Conservation (phyloP, 108 stramenopile species). For the Skeletonema tropicum region DNA sequence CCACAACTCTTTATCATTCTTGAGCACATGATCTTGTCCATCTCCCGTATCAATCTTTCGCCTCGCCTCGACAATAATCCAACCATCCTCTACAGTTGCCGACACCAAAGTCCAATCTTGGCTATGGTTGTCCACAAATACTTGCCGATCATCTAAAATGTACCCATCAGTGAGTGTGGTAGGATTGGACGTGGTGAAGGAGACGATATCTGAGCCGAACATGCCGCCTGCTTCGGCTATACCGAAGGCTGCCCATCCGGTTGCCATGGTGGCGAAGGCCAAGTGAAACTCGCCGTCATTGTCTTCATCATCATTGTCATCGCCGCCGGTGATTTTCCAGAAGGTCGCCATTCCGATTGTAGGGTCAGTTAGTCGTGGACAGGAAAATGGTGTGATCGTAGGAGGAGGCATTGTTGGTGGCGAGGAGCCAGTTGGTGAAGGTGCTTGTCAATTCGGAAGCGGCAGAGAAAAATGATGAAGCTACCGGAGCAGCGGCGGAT, state of each 20-base stretch:
- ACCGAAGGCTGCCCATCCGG: conserved; percentile 39
- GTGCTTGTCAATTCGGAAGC: neutral
- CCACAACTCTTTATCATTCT: conserved; percentile 27
- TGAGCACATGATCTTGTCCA: conserved; percentile 50
- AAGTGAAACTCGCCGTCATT: conserved; percentile 2
- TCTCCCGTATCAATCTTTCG: conserved; percentile 59
- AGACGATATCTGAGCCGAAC: conserved; percentile 34
- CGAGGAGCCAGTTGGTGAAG: neutral
- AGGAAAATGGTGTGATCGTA: neutral
- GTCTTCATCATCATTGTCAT: conserved; percentile 1
- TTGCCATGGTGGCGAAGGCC: conserved; percentile 19
- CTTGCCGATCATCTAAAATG: conserved; percentile 29
- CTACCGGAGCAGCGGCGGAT: neutral
- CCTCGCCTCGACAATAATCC: conserved; percentile 58
- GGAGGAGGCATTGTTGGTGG: neutral
- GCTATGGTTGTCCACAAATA: conserved; percentile 38
- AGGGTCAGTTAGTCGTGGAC: neutral
- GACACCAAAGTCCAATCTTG: conserved; percentile 52
- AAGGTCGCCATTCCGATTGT: conserved; percentile 23
- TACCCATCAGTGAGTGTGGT: conserved; percentile 48
- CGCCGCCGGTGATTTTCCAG: neutral
- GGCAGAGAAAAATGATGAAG: neutral
- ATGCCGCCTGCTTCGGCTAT: conserved; percentile 38
- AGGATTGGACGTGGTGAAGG: conserved; percentile 21
- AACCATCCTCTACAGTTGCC: conserved; percentile 28